phyloP scores from a whole-genome alignment of 371 early-diverging fungal genomes.

The Rhizopus delemar region DNA sequence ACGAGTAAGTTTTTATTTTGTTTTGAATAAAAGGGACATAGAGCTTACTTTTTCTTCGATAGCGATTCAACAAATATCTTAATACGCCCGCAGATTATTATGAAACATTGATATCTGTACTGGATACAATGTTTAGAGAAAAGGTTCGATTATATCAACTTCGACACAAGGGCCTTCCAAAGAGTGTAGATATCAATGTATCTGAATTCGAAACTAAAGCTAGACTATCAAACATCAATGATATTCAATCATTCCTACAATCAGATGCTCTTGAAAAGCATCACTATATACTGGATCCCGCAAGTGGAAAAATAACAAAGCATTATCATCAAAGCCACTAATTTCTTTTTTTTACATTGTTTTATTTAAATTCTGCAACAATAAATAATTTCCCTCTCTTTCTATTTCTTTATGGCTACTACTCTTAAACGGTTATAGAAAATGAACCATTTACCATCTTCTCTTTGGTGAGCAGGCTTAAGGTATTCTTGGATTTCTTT shows the following conservation, averaged over 20 bases:
- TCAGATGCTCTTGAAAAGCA: conserved; percentile 45
- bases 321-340: conserved; percentile 3
- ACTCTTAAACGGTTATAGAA: conserved; percentile 63
- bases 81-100: conserved; percentile 74
- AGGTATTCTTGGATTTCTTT: conserved; percentile 57
- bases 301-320: conserved; percentile 17
- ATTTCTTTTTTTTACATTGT: conserved; percentile 2
- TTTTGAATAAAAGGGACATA: neutral
- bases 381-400: conserved; percentile 1
- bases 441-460: conserved; percentile 59
- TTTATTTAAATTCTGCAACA: neutral
- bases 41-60: conserved; percentile 5
- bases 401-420: conserved; percentile 30
- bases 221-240: conserved; percentile 58
- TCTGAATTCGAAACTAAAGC: conserved; percentile 63
- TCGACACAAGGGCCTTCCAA: conserved; percentile 58
- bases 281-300: conserved; percentile 42
- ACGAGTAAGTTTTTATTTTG: conserved; percentile 39
- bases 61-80: conserved; percentile 88
- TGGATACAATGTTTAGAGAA: conserved; percentile 78
- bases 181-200: conserved; percentile 57
- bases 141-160: conserved; percentile 72
- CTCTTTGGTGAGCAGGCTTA: conserved; percentile 46
- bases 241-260: conserved; percentile 64
- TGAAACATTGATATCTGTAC: conserved; percentile 74